phyloP scores from a whole-genome alignment of 1,284 basidiomycete species.

The Cryptococcus jaspeensis region DNA sequence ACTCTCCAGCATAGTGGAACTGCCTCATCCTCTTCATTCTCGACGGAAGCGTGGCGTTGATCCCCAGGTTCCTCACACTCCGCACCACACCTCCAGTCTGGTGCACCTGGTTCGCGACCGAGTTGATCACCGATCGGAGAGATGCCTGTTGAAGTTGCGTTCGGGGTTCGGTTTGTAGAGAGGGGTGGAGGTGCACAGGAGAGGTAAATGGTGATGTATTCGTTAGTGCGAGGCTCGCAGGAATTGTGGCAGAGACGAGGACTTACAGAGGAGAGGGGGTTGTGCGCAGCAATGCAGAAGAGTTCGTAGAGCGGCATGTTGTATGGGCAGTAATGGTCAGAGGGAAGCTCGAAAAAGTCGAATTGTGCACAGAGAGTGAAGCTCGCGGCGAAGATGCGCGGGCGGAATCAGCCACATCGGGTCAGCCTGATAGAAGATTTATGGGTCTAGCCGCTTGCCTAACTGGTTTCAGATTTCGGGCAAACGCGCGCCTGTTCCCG shows the following conservation, averaged over 20 bases:
- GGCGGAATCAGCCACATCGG: too few relatives aligned
- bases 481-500: too few relatives aligned
- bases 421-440: too few relatives aligned
- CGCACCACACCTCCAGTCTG: slow-evolving; percentile 47
- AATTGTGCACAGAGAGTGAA: too few relatives aligned
- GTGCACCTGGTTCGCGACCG: slow-evolving; percentile 43
- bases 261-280: slow-evolving; percentile 46
- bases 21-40: slow-evolving; percentile 49
- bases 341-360: neutral
- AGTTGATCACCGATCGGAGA: slow-evolving; percentile 41
- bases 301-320: slow-evolving; percentile 51
- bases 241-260: neutral
- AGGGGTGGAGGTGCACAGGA: neutral
- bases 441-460: too few relatives aligned
- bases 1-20: slow-evolving; percentile 49
- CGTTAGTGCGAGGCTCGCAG: neutral
- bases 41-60: slow-evolving; percentile 41
- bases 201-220: neutral
- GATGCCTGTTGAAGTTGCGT: slow-evolving; percentile 34
- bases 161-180: neutral
- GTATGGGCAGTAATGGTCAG: neutral
- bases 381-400: too few relatives aligned
- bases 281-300: slow-evolving; percentile 51
- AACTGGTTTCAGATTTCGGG: too few relatives aligned
- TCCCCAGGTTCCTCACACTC: slow-evolving; percentile 44